Base-by-base conservation (phyloP, 192 early-diverging fungal genomes). In the Coemansia sp. region DNA sequence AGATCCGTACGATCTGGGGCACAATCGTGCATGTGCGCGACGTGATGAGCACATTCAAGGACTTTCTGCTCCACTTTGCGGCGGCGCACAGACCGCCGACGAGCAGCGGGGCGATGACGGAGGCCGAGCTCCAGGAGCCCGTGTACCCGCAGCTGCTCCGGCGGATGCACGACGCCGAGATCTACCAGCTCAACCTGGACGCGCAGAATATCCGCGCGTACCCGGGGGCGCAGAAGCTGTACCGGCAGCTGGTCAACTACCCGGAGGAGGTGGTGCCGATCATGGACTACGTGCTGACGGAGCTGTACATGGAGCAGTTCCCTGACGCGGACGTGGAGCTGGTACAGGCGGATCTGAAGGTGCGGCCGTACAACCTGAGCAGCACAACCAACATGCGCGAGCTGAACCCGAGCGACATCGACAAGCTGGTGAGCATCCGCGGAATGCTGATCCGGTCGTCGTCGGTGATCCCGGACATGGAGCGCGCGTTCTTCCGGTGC, bases 181-280 rank as follows among this genome's bases (percentile, higher is more conserved):
- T 70, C n/a, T 85, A 75, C 59, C 89, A 86, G 71, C 73, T 99
- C 59, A 99, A 99, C 79, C 79, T 99, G 62, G 95, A 99, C 67
- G 94, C 93, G 67, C 75, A 80, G 57, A 96, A 99, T 63, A 73
- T 99, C 7, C 70, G 85, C 6, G 86, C 88, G 2, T 95, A 92
- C 70, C 74, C 77, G 50, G 82, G 86, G 7, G 68, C 83, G 7
- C 77, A 85, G 41, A 63, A 51, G 12, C 81, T 99, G 45, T 97
- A 96, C 81, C 71, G 89, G 67, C 92, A 95, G 72, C 75, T 99
- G 48, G 80, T 94, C 17, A 91, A 93, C 43, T 99, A 97, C 77
- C 97, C 97, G 11, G 91, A 95, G 51, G 97, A 99, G 86, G 92
- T 99, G 39, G 90, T 99, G 72, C 93, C 95, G 0, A 81, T 97